These are phyloP conservation scores for Balansia obtecta DNA, from an alignment of 2,329 filamentous ascomycete genomes.

Conservation along the genomic window DNA sequence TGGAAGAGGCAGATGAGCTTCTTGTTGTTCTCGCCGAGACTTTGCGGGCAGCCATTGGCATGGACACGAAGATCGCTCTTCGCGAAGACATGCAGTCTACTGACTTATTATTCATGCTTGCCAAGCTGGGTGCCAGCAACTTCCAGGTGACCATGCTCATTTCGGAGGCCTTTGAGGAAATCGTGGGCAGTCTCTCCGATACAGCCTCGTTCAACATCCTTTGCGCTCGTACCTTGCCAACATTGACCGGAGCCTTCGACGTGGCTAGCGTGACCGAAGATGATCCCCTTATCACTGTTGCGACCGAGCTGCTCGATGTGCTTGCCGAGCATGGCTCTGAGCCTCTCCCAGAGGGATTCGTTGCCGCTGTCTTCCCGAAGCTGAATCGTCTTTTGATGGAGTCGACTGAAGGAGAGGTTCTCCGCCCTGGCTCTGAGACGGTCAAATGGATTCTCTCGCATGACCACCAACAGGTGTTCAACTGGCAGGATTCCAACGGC, in stretches of 20 bases:
- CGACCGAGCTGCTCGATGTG: slow-evolving; percentile 70
- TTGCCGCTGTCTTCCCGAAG: slow-evolving; percentile 77
- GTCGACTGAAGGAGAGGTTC: slow-evolving; percentile 75
- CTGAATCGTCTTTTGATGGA: slow-evolving; percentile 70
- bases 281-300: slow-evolving; percentile 73
- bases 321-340: slow-evolving; percentile 73
- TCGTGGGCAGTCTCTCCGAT: slow-evolving; percentile 57
- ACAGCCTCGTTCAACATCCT: slow-evolving; percentile 62
- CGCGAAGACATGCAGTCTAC: slow-evolving; percentile 61
- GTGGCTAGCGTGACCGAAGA: slow-evolving; percentile 77
- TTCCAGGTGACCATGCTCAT: slow-evolving; percentile 85
- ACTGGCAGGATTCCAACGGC: slow-evolving; percentile 68
- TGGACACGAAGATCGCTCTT: slow-evolving; percentile 65
- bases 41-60: slow-evolving; percentile 66
- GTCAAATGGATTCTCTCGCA: slow-evolving; percentile 84
- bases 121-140: slow-evolving; percentile 77
- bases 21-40: slow-evolving; percentile 84
- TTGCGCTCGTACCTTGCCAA: slow-evolving; percentile 77
- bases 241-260: slow-evolving; percentile 79
- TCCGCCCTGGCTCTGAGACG: slow-evolving; percentile 74
- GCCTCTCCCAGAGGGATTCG: slow-evolving; percentile 76
- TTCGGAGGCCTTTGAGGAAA: slow-evolving; percentile 81
- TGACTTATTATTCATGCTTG: slow-evolving; percentile 76
- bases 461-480: slow-evolving; percentile 80
- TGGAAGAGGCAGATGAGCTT: slow-evolving; percentile 83